Evolutionary conservation across 805 yeast species (phyloP), one percentile per base, ranked within the genome.

Genomic region (Lipomyces yamanashiensis): DNA sequence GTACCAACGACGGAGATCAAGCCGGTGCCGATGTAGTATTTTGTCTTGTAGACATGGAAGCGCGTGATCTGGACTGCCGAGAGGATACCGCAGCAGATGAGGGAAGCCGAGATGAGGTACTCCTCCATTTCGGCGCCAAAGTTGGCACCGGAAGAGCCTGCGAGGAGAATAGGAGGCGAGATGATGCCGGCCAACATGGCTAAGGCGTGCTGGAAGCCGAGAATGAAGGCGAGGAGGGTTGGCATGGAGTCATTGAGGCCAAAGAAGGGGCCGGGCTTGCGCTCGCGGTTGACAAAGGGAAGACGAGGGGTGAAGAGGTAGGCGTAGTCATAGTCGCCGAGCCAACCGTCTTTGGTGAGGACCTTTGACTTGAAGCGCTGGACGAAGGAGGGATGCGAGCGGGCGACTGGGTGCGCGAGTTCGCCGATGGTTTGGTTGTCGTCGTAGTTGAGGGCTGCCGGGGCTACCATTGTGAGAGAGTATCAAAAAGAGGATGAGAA

Each of bases 171-270:
- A 2, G 96, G 93, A 8, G 97, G 96, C 7, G 95, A 80, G 43
- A 89, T 88, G 56, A 92, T 84, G 72, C 97, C 97, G 15, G 97
- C 97, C 77, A 92, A 78, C 97, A 92, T 92, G 33, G 97, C 86
- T 68, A 92, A 75, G 0, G 96, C 79, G 74, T 92, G 98, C 78
- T 92, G 97, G 67, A 92, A 81, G 17, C 98, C 97, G 40, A 92
- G 81, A 10, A 92, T 61, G 62, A 88, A 74, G 0, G 96, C 96
- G 62, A 92, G 79, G 7, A 88, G 70, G n/a, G 91, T 70, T 0
- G 98, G 98, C 85, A 92, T 86, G 1, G 86, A 90, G 50, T 87
- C 84, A 73, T 91, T 80, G 56, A 92, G 76, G 4, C 95, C 91
- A 71, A 91, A 92, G 76, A 92, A 92, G 0, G 96, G 96, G 71